phyloP scores from a whole-genome alignment of 768 basidiomycete species.

The Termitomyces sp. region DNA sequence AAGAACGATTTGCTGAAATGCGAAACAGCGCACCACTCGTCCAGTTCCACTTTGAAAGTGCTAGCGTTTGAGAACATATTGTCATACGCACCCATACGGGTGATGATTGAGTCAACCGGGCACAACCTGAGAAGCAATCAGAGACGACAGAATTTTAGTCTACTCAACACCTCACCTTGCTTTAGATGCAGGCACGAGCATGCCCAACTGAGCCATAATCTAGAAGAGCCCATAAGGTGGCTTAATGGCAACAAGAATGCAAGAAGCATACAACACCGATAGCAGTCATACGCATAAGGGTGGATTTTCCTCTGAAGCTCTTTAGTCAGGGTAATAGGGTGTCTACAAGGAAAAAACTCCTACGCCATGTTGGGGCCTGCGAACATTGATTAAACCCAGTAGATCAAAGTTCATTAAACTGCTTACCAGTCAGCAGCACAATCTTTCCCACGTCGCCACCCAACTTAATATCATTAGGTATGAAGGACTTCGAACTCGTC shows the following conservation, averaged over 20 bases:
- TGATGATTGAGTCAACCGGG: conserved; percentile 88
- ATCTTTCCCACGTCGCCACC: conserved; percentile 74
- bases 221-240: conserved; percentile 17
- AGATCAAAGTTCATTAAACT: background rate
- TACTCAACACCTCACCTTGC: conserved; percentile 51
- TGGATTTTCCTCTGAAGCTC: conserved; percentile 59
- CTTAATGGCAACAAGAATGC: background rate
- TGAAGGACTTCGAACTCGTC: conserved; percentile 64
- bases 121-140: conserved; percentile 48
- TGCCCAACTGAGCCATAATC: conserved; percentile 95
- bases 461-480: conserved; percentile 88
- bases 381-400: background rate
- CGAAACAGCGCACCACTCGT: conserved; percentile 69
- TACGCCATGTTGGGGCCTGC: conserved; percentile 87
- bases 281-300: conserved; percentile 94
- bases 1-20: background rate
- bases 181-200: conserved; percentile 83
- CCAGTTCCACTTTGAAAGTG: conserved; percentile 98
- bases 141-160: background rate
- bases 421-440: conserved; percentile 78
- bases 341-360: conserved; percentile 20
- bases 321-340: conserved; percentile 1
- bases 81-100: conserved; percentile 98
- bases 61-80: conserved; percentile 93
- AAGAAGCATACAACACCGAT: conserved; percentile 66